phyloP scores from a whole-genome alignment of 345 rosid species.

The Eucalyptus rudis region DNA sequence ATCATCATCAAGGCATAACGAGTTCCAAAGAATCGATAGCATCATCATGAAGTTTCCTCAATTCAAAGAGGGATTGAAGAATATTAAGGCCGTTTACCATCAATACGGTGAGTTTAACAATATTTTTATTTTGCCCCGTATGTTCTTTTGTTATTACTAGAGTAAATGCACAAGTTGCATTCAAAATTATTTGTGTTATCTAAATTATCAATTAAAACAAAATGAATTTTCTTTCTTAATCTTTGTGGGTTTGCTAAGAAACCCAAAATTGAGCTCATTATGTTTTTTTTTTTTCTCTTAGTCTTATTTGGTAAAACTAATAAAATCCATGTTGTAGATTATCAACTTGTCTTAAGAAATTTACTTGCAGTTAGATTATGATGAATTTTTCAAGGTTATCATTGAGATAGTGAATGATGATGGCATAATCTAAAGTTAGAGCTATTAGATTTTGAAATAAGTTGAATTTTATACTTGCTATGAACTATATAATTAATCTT shows the following conservation, averaged over 20 bases:
- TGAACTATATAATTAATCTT: background rate
- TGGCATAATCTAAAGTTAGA: background rate
- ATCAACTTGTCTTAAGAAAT: background rate
- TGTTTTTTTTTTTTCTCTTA: background rate
- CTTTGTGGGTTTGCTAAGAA: background rate
- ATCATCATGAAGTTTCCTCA: conserved; percentile 67
- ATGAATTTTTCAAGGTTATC: background rate
- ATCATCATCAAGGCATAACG: conserved; percentile 14
- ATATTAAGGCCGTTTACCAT: conserved; percentile 51
- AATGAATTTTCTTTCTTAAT: background rate
- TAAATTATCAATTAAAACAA: background rate
- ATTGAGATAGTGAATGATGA: background rate
- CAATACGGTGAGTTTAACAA: conserved; percentile 37
- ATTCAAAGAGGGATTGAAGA: conserved; percentile 46
- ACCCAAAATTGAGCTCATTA: background rate
- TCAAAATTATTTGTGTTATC: background rate
- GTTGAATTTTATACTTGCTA: background rate
- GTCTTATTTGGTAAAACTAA: background rate
- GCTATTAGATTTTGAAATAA: background rate
- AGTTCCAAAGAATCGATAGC: conserved; percentile 53
- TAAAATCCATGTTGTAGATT: background rate
- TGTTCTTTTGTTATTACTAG: background rate
- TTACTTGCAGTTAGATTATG: background rate
- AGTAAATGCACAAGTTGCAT: background rate
- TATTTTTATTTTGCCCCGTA: background rate